Evolutionary conservation across 257 asterid genomes (phyloP), one percentile per base, ranked within the genome.

Genomic region (Buddleja alternifolia): DNA sequence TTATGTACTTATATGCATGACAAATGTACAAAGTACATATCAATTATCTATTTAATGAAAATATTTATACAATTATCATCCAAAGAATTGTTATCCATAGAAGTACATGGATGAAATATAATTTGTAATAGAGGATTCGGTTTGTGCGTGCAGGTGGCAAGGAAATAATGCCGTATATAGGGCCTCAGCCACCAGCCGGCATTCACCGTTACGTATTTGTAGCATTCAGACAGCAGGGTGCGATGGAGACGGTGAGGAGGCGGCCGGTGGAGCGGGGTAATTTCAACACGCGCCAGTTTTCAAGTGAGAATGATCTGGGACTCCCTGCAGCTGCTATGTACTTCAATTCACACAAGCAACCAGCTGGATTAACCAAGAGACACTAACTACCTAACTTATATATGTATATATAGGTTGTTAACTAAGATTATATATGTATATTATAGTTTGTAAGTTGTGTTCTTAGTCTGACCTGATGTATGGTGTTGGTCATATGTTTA

Each of bases 261-360:
- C 29, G 41, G 17, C 78, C 86, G 17, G 80, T 56, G 39, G 65
- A 54, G 39, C 75, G 91, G 1, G 55, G 44, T 0, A 57, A 50
- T 12, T 85, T 85, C 74, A 71, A 51, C 47, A 78, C 86, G 15
- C 80, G 88, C 0, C 72, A 37, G 21, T 85, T 85, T 36, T 80
- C 82, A 0, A 59, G 64, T 9, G 73, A 78, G 29, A 80, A 83
- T 24, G 75, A 73, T 0, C 78, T 80, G 0, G 91, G 79, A 5
- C 76, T 83, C 2, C 85, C 88, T 3, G 83, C 83, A 8, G 85
- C 85, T 3, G 91, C 88, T 10, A 58, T 85, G 1, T 85, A 80
- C 44, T 85, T 80, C 63, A 76, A 74, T 29, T 79, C 91, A 12
- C 88, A 82, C 5, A 85, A 75, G 63, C 80, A 80, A 68, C 73